Evolutionary conservation across 306 rosid genomes (phyloP).

Genomic region (Leucaena leucocephala): DNA sequence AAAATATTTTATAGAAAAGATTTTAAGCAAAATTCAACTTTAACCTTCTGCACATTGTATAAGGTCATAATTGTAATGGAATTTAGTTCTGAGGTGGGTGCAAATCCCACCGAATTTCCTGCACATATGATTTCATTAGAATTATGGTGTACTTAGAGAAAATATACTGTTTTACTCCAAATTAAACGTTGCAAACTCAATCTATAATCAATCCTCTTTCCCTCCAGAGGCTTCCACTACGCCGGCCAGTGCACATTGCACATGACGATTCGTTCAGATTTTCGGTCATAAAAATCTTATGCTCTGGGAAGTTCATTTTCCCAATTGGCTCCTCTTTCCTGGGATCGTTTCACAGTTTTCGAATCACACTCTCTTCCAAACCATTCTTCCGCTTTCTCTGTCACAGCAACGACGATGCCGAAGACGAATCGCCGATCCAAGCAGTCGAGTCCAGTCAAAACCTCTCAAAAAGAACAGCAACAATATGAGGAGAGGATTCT

Average conservation of each 20-base stretch:
- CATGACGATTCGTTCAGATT: not conserved
- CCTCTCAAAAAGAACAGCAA: constrained; percentile 43
- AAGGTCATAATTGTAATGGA: too few species aligned
- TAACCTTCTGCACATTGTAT: too few species aligned
- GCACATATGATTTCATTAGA: too few species aligned
- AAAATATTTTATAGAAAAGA: too few species aligned
- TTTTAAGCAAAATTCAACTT: too few species aligned
- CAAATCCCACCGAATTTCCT: too few species aligned
- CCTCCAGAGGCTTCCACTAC: constrained; percentile 47
- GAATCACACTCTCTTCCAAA: constrained; percentile 1
- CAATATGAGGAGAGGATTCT: constrained; percentile 50
- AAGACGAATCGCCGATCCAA: constrained; percentile 68
- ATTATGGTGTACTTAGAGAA: too few species aligned
- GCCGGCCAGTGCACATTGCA: constrained; percentile 33
- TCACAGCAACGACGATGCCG: constrained; percentile 67
- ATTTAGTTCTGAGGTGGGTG: too few species aligned
- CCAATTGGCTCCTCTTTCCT: not conserved
- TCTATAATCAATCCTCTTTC: constrained; percentile 41
- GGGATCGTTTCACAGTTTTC: not conserved
- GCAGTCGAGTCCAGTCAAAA: constrained; percentile 53
- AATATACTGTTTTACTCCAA: too few species aligned
- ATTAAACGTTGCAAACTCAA: too few species aligned
- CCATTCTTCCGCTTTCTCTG: not conserved
- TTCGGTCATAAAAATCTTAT: not conserved
- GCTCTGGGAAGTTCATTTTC: too few species aligned